These are phyloP conservation scores for Fusarium neocosmosporiellum DNA, from an alignment of 2,329 filamentous ascomycete species.

Conservation along the genomic window DNA sequence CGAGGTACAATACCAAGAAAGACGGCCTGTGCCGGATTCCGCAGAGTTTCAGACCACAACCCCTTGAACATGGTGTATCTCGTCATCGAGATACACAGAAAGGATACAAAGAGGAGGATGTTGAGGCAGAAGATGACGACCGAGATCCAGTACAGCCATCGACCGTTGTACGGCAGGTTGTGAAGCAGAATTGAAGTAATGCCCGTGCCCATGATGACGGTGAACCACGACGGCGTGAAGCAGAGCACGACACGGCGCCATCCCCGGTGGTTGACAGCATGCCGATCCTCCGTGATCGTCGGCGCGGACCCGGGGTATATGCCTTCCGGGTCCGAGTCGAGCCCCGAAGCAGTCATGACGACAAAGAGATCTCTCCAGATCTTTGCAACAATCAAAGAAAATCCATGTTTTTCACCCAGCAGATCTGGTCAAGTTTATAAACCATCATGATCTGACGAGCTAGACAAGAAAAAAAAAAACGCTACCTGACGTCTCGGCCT, in stretches of 20 bases:
- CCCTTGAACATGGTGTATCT: constrained; percentile 71
- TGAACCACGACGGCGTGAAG: constrained; percentile 46
- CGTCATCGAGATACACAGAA: constrained; percentile 61
- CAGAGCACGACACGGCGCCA: constrained; percentile 28
- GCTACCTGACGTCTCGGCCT: background rate
- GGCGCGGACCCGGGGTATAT: constrained; percentile 9
- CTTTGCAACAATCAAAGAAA: background rate
- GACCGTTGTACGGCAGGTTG: constrained; percentile 66
- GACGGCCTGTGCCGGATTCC: constrained; percentile 67
- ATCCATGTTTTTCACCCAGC: background rate
- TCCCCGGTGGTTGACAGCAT: constrained; percentile 3
- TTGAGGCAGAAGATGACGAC: constrained; percentile 68
- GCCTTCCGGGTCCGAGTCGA: constrained; percentile 4
- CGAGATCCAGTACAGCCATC: constrained; percentile 66
- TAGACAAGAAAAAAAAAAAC: background rate
- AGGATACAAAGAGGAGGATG: constrained; percentile 62
- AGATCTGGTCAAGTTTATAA: background rate
- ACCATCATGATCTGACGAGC: background rate
- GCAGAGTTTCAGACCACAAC: constrained; percentile 70
- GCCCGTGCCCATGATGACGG: constrained; percentile 72
- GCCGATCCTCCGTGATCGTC: background rate
- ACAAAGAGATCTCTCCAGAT: background rate
- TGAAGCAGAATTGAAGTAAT: constrained; percentile 69
- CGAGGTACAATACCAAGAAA: constrained; percentile 11
- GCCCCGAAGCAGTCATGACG: constrained; percentile 10